A percentile compares a stretch with the other conserved stretches of the same genome.
phyloP scores from a whole-genome alignment of 495 filamentous ascomycete species.

The Cairneyella variabilis region DNA sequence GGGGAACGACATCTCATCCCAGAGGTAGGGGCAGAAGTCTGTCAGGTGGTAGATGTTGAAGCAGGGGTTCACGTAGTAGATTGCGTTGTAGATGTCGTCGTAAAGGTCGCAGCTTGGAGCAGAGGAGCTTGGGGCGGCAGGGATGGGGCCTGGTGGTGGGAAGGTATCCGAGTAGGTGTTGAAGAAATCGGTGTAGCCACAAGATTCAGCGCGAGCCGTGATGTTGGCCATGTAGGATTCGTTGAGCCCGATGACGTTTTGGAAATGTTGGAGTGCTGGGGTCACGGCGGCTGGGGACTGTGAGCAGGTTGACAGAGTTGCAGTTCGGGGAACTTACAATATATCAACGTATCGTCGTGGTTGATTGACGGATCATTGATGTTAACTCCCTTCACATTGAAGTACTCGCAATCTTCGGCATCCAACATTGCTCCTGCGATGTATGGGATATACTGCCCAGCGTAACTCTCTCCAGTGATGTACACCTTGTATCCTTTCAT shows the following conservation, averaged over 20 bases:
- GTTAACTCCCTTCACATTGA: constrained; percentile 59
- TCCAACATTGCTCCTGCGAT: constrained; percentile 71
- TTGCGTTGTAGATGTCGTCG: constrained; percentile 51
- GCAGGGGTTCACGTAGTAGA: constrained; percentile 64
- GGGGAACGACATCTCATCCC: constrained; percentile 73
- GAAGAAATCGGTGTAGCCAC: constrained; percentile 63
- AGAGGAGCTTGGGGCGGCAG: constrained; percentile 27
- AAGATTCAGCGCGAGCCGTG: constrained; percentile 37
- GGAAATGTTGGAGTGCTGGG: constrained; percentile 11
- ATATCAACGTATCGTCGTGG: constrained; percentile 6
- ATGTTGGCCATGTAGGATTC: constrained; percentile 16
- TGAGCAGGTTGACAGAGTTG: neutral
- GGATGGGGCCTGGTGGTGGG: constrained; percentile 60
- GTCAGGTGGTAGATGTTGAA: constrained; percentile 77
- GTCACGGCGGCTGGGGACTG: neutral
- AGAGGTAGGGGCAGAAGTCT: constrained; percentile 68
- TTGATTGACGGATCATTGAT: constrained; percentile 58
- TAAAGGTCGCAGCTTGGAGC: constrained; percentile 54
- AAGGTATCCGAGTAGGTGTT: constrained; percentile 55
- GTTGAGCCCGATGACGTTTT: constrained; percentile 19
- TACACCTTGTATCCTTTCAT: constrained; percentile 64
- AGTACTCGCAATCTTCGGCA: constrained; percentile 60
- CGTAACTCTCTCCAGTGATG: constrained; percentile 68
- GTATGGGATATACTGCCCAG: constrained; percentile 76
- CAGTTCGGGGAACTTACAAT: neutral